Evolutionary conservation across 2,329 filamentous ascomycete genomes (phyloP).

Genomic region (Hypoxylon rubiginosum): DNA sequence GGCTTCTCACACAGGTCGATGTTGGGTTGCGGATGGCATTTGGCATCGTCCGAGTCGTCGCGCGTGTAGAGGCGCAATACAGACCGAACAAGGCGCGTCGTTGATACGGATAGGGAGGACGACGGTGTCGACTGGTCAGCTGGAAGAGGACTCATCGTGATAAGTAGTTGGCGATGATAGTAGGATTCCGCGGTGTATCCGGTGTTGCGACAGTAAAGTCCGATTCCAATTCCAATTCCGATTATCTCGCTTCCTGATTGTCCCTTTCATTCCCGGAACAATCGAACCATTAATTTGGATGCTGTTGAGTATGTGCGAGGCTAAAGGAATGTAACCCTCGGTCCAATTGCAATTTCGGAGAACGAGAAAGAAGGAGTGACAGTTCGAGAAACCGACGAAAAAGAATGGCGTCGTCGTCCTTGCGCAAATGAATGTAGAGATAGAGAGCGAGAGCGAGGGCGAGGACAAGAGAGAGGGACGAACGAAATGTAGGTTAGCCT

Average conservation of each 20-base stretch:
- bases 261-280: constrained; percentile 31
- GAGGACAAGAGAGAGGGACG: too few relatives aligned
- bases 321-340: constrained; percentile 24
- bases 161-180: neutral
- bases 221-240: constrained; percentile 16
- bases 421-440: neutral
- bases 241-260: constrained; percentile 17
- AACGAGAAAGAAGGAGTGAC: constrained; percentile 14
- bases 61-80: constrained; percentile 24
- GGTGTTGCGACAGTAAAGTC: constrained; percentile 11
- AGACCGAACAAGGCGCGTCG: constrained; percentile 15
- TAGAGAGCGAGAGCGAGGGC: neutral
- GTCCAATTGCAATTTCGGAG: neutral
- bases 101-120: constrained; percentile 4
- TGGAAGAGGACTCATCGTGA: constrained; percentile 37
- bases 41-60: constrained; percentile 26
- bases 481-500: neutral
- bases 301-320: constrained; percentile 18
- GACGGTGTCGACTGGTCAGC: constrained; percentile 18
- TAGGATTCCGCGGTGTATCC: neutral
- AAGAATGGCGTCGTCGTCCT: neutral
- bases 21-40: constrained; percentile 47
- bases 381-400: constrained; percentile 4
- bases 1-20: constrained; percentile 51
- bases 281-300: constrained; percentile 16